Evolutionary conservation across 1,284 basidiomycete genomes (phyloP), one percentile per base, ranked within the genome.

Genomic region (Schizopora paradoxa): DNA sequence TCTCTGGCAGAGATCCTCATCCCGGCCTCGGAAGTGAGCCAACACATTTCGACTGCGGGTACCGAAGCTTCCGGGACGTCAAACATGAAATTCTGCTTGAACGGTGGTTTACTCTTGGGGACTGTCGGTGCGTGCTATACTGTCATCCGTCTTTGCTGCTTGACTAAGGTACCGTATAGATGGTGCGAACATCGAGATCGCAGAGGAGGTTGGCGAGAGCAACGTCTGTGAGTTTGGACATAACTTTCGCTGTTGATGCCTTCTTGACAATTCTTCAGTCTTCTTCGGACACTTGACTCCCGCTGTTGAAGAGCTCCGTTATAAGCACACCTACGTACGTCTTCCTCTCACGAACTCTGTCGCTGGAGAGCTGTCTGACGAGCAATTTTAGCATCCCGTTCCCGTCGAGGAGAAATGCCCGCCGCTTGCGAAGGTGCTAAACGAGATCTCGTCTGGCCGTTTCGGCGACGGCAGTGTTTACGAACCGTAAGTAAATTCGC

Each of bases 101-200:
- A 92, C 58, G 91, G 92, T 38, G 91, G 90, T n/a, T 67, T 95
- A 37, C 70, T 94, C 4, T 65, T 86, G 38, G 85, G 83, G 22
- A 87, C 85, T 25, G 84, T 87, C 51, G 77, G 73, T 76, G 45
- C 31, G 72, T 61, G 10, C 6, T 49, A 6, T 31, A 13, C 25
- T 23, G 46, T 2, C 19, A 13, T 42, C 26, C 25, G 11, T 29
- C 36, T 3, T 41, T 56, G 16, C 14, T 51, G 48, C 43, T 11
- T 51, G 29, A 37, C 10, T 8, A 37, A 1, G 4, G 25, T 48
- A 51, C 11, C 61, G 57, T 4, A 56, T 66, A 66, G 89, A 96
- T 64, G 93, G 93, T 50, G 93, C 92, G 18, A 94, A 93, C 61
- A 91, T 95, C 51, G 92, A 95, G 68, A 95, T 96, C 54, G 91